phyloP scores from a whole-genome alignment of 768 basidiomycete genomes.

The Lyophyllum shimeji region DNA sequence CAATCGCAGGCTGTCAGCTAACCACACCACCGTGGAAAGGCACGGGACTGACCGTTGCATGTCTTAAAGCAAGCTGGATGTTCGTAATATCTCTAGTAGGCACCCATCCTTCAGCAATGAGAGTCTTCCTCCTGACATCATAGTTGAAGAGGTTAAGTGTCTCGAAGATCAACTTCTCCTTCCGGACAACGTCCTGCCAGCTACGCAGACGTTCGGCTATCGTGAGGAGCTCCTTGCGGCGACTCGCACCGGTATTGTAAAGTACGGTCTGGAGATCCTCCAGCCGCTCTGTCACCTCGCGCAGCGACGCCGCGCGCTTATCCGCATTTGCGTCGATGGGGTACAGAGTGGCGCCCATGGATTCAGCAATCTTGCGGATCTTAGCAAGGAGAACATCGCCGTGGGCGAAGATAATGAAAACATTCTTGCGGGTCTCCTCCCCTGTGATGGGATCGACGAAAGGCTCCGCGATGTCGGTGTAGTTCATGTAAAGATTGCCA shows the following conservation, averaged over 20 bases:
- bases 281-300: constrained; percentile 83
- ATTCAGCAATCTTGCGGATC: constrained; percentile 97
- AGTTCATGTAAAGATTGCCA: constrained; percentile 99
- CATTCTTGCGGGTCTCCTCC: constrained; percentile 90
- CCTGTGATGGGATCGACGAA: constrained; percentile 88
- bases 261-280: constrained; percentile 90
- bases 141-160: constrained; percentile 95
- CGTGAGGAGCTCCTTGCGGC: constrained; percentile 78
- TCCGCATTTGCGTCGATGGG: constrained; percentile 94
- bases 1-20: constrained; percentile 20
- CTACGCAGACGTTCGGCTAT: constrained; percentile 82
- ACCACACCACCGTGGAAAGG: not conserved
- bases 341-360: constrained; percentile 97
- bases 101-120: constrained; percentile 97
- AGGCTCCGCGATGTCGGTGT: constrained; percentile 90
- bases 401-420: constrained; percentile 99
- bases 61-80: constrained; percentile 85
- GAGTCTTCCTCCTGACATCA: constrained; percentile 89
- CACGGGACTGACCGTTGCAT: constrained; percentile 68
- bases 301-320: constrained; percentile 86
- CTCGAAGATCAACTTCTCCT: constrained; percentile 96
- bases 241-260: constrained; percentile 83
- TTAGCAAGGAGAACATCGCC: constrained; percentile 90
- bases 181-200: constrained; percentile 93
- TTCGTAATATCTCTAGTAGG: constrained; percentile 86